Conservation (phyloP, 164 flowering plant genomes). For the Piper longum region DNA sequence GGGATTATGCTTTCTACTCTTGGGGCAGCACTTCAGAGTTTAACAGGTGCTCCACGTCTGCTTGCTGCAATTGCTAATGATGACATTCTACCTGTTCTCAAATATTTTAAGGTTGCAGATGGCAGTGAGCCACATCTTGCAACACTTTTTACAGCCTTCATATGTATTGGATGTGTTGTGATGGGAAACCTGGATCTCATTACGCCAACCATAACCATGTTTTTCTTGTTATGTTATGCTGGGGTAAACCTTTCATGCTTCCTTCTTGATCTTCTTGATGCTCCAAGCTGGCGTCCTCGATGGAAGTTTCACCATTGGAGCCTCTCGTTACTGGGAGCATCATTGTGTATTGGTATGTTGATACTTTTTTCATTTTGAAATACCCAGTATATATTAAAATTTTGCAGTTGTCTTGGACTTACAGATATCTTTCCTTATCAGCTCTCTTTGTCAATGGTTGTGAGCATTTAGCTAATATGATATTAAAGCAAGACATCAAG, state of each 20-base stretch:
- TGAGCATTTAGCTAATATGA: too few species aligned
- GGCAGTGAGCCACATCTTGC: constrained; percentile 82
- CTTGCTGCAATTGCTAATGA: constrained; percentile 99
- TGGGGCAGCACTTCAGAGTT: constrained; percentile 97
- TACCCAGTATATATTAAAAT: background rate
- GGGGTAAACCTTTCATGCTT: constrained; percentile 95
- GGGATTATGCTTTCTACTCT: constrained; percentile 94
- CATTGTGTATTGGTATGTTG: constrained; percentile 61
- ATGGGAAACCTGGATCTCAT: constrained; percentile 95
- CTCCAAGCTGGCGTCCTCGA: constrained; percentile 98
- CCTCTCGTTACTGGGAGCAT: constrained; percentile 84
- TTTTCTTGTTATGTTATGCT: constrained; percentile 82
- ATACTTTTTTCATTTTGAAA: background rate
- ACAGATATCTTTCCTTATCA: too few species aligned
- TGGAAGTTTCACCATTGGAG: constrained; percentile 99
- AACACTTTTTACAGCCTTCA: constrained; percentile 76
- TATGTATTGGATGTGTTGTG: constrained; percentile 78
- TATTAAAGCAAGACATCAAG: too few species aligned
- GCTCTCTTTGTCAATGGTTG: too few species aligned
- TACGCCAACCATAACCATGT: constrained; percentile 90
- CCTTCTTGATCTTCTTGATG: constrained; percentile 95
- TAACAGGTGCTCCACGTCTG: constrained; percentile 92
- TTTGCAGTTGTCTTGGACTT: background rate
- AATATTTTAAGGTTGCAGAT: constrained; percentile 87
- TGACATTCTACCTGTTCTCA: constrained; percentile 89